Percentiles rank a stretch among this genome's conserved stretches.
These are phyloP conservation scores for Picea sitchensis DNA, from an alignment of 75 land plant species.

Conservation along the genomic window DNA sequence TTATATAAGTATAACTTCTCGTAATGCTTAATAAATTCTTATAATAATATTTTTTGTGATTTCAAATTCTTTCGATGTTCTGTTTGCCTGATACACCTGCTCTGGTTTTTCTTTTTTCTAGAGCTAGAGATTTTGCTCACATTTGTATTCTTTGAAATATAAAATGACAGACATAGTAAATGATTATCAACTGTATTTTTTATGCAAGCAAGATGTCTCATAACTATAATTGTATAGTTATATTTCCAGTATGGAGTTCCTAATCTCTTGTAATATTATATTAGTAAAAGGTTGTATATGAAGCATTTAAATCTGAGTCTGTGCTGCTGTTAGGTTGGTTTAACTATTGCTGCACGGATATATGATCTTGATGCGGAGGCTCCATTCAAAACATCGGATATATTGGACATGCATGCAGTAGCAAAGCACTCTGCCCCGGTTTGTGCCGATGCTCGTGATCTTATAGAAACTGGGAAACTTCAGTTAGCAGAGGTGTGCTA, in stretches of 20 bases:
- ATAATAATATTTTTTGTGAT: no score
- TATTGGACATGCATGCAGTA: slow-evolving; percentile 86
- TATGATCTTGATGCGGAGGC: slow-evolving; percentile 59
- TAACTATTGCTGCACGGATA: slow-evolving; percentile 71
- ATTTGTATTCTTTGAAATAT: no score
- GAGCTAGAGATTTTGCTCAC: no score
- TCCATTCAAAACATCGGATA: slow-evolving; percentile 76
- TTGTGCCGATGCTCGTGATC: slow-evolving; percentile 85
- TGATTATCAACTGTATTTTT: no score
- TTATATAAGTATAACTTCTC: no score
- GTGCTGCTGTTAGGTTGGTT: slow-evolving; percentile 56
- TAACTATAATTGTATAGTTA: no score
- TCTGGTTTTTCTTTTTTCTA: no score
- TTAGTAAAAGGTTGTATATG: not conserved
- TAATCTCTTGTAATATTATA: not conserved
- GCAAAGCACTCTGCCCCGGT: slow-evolving; percentile 94
- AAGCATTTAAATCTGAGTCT: not conserved
- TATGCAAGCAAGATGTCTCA: not conserved
- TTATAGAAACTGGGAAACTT: slow-evolving; percentile 85
- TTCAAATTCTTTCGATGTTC: no score
- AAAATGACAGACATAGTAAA: no score
- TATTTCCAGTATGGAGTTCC: not conserved
- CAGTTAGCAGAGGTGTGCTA: slow-evolving; percentile 73
- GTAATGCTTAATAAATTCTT: no score
- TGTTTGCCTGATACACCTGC: no score